Base-by-base conservation (phyloP, 202 grass and related monocot species). In the Tripidium arundinaceum region DNA sequence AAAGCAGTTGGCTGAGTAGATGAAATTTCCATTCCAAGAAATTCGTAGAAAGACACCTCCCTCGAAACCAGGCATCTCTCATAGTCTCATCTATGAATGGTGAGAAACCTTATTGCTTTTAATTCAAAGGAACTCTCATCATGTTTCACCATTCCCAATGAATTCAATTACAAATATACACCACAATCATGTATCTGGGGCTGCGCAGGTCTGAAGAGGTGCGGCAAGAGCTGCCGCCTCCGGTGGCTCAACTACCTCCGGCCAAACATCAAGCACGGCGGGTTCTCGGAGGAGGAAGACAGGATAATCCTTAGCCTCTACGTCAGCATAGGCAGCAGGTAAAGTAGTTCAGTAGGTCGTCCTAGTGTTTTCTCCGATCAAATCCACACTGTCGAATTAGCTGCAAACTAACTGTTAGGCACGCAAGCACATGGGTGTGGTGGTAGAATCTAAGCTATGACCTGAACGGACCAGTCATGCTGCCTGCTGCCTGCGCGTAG, bases 221-320 rank as follows among this genome's bases (percentile, higher is more conserved):
- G 96, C 22, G 96, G 96, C 47, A 99, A 99, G 83, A 99, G 96
- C 87, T 99, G 96, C 75, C 88, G 96, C 28, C 96, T 99, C 74
- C 92, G 96, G 61, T 99, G 96, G 96, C 86, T 99, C 75, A 99
- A 99, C 62, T 99, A 99, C 67, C 96, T 99, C 80, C 92, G 96
- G 39, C 96, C 96, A 24, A 96, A 99, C 72, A 86, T 99, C 49
- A 93, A 86, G 85, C 96, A 96, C 19, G 96, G 96, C 18, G 89
- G 88, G 21, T 99, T 99, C 90, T 99, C 96, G 5, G 92, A 91
- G 40, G 96, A 99, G 82, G 96, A 99, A 60, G 96, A 99, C 78
- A 81, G 80, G 81, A 90, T 99, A 72, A 99, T 99, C 46, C 80
- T 90, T 41, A 79, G 90, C 81, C 88, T 99, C 81, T 99, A 91